A percentile compares a stretch with the other conserved stretches of the same genome.
Evolutionary conservation across 495 filamentous ascomycete species (phyloP).

Genomic region (Hyaloscypha variabilis): DNA sequence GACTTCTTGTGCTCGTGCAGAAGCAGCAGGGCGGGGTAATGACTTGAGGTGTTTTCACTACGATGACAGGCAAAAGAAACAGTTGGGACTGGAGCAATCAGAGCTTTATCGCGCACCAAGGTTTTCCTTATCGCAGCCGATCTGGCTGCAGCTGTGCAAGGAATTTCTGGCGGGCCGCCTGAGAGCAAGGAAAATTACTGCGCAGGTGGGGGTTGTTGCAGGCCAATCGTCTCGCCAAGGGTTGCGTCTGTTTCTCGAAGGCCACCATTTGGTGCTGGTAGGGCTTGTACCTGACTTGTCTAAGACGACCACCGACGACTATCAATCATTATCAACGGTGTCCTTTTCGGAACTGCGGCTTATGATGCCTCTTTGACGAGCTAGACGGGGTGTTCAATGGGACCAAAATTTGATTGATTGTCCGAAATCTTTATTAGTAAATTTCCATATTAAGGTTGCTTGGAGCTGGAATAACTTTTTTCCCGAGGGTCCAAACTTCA

Average conservation of each 20-base stretch:
- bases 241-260: neutral
- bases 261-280: neutral
- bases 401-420: too few species aligned
- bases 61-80: slow-evolving; percentile 13
- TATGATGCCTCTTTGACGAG: neutral
- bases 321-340: neutral
- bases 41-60: slow-evolving; percentile 23
- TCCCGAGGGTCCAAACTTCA: too few species aligned
- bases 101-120: slow-evolving; percentile 22
- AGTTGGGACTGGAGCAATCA: slow-evolving; percentile 14
- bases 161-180: neutral
- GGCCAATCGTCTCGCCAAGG: neutral
- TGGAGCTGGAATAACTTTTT: too few species aligned
- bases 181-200: slow-evolving; percentile 3
- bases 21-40: slow-evolving; percentile 5
- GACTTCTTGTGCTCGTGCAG: slow-evolving; percentile 1
- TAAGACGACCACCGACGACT: neutral
- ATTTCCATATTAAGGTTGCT: too few species aligned
- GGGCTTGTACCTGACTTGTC: slow-evolving; percentile 2
- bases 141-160: neutral
- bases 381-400: neutral
- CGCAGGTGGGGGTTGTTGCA: slow-evolving; percentile 4
- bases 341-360: neutral
- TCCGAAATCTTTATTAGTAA: too few species aligned
- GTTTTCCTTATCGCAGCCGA: slow-evolving; percentile 9